Evolutionary conservation across 2,329 filamentous ascomycete species (phyloP).

Genomic region (Leptographium lundbergii): DNA sequence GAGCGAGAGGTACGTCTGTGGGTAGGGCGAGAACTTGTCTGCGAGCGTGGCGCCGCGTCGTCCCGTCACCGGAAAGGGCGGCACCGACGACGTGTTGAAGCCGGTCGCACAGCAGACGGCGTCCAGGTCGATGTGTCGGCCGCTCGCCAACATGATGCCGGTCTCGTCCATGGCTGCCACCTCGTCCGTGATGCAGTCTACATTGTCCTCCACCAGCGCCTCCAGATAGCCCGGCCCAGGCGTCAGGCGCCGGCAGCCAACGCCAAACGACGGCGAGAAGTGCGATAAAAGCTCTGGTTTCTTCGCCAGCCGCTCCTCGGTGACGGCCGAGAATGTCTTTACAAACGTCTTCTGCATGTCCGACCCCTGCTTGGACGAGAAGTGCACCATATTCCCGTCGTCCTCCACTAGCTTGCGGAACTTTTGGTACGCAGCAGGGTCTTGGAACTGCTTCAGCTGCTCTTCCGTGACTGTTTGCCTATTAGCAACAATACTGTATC

Average conservation of each 20-base stretch:
- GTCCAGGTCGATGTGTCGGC: conserved; percentile 17
- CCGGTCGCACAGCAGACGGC: conserved; percentile 25
- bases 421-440: background rate
- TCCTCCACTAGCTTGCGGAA: background rate
- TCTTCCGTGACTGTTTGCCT: background rate
- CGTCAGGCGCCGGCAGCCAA: conserved; percentile 29
- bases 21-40: conserved; percentile 19
- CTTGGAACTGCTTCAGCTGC: background rate
- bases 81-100: conserved; percentile 20
- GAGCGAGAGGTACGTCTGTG: conserved; percentile 5
- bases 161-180: conserved; percentile 18
- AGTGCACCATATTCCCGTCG: background rate
- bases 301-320: background rate
- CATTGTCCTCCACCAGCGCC: conserved; percentile 19
- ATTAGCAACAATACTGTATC: background rate
- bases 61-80: conserved; percentile 19
- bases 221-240: conserved; percentile 20
- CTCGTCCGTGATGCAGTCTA: conserved; percentile 25
- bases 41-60: conserved; percentile 9
- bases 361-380: background rate
- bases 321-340: background rate
- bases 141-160: conserved; percentile 20
- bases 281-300: background rate
- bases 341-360: background rate
- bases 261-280: background rate